These are phyloP conservation scores for Epichloe bromicola DNA, from an alignment of 2,329 filamentous ascomycete genomes.

Conservation along the genomic window DNA sequence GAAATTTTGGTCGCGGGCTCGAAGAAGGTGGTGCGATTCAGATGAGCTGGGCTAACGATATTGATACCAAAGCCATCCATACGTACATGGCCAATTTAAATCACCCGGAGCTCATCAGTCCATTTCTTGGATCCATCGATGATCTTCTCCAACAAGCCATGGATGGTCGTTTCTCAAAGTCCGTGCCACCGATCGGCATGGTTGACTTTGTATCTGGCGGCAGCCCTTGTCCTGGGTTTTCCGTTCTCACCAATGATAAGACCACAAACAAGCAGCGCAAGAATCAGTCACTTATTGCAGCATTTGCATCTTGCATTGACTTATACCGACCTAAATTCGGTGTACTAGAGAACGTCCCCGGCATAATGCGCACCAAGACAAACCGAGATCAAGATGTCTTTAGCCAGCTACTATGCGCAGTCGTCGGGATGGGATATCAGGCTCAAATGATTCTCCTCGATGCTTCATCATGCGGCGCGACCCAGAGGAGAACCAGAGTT, in stretches of 20 bases:
- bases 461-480: constrained; percentile 53
- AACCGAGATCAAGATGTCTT: constrained; percentile 50
- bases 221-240: constrained; percentile 69
- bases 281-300: constrained; percentile 67
- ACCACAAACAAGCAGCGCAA: constrained; percentile 42
- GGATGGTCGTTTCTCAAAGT: constrained; percentile 28
- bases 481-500: constrained; percentile 52
- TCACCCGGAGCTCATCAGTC: constrained; percentile 25
- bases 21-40: constrained; percentile 56
- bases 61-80: constrained; percentile 48
- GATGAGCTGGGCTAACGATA: constrained; percentile 58
- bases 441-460: constrained; percentile 54
- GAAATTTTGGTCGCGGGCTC: constrained; percentile 63
- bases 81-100: constrained; percentile 58
- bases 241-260: constrained; percentile 45
- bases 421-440: constrained; percentile 71
- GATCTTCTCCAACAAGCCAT: constrained; percentile 47
- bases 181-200: constrained; percentile 45
- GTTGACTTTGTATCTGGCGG: constrained; percentile 61
- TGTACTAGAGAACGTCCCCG: constrained; percentile 63
- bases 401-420: constrained; percentile 56
- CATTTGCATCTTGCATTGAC: constrained; percentile 62
- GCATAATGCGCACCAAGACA: constrained; percentile 40
- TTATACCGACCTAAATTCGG: constrained; percentile 64
- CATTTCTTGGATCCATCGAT: constrained; percentile 62